phyloP scores from a whole-genome alignment of 2,329 filamentous ascomycete genomes.

The Rutstroemia sp. region DNA sequence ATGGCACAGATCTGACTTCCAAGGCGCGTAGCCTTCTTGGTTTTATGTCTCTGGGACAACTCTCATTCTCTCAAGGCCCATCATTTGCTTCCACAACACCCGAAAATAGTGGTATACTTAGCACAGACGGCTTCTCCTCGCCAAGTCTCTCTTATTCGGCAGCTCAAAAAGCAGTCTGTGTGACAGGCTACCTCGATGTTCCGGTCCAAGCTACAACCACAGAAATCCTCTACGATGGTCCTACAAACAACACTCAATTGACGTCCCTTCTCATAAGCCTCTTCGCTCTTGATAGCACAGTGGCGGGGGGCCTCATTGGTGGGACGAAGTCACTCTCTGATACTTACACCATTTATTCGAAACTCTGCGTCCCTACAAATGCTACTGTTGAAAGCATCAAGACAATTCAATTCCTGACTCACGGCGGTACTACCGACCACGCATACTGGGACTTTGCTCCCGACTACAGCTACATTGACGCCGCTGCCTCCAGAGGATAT shows the following conservation, averaged over 20 bases:
- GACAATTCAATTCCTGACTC: neutral
- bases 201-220: neutral
- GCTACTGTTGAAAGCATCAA: neutral
- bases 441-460: neutral
- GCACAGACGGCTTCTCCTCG: neutral
- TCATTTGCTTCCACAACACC: neutral
- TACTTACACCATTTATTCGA: neutral
- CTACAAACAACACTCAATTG: neutral
- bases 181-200: neutral
- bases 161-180: neutral
- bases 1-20: neutral
- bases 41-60: neutral
- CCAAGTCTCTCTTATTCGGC: neutral
- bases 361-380: neutral
- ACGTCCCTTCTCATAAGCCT: neutral
- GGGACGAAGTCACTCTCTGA: neutral
- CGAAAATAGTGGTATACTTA: neutral
- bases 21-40: neutral
- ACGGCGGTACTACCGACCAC: neutral
- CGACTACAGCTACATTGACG: neutral
- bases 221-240: neutral
- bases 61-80: neutral
- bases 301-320: neutral
- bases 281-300: neutral
- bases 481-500: neutral